phyloP scores from a whole-genome alignment of 768 basidiomycete genomes.

The Agaricus subrufescens region DNA sequence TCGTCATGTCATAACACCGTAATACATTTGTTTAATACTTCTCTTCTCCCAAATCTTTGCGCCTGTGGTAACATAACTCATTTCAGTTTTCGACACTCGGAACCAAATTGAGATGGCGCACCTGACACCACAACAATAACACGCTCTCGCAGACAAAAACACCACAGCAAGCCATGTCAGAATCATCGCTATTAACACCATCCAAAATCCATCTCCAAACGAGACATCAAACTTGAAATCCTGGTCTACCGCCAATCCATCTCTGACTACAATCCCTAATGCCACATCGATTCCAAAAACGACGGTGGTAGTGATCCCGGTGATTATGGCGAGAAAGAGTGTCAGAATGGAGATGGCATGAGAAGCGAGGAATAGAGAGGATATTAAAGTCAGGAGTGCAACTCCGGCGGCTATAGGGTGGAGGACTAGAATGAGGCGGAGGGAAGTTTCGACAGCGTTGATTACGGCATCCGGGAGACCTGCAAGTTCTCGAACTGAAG shows the following conservation, averaged over 20 bases:
- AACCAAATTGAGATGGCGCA: neutral
- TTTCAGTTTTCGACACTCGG: neutral
- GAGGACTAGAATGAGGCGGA: conserved; percentile 56
- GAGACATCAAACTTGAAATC: conserved; percentile 37
- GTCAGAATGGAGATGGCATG: conserved; percentile 51
- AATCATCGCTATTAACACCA: conserved; percentile 53
- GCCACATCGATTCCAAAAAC: conserved; percentile 62
- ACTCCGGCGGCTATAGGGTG: conserved; percentile 65
- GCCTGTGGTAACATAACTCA: neutral
- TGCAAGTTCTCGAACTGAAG: conserved; percentile 32
- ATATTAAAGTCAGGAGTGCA: conserved; percentile 46
- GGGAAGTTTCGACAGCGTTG: conserved; percentile 40
- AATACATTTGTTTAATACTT: neutral
- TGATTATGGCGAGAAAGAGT: conserved; percentile 52
- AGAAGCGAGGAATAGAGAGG: conserved; percentile 56
- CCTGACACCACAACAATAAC: conserved; percentile 65
- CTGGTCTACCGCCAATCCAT: conserved; percentile 34
- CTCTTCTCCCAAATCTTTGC: neutral
- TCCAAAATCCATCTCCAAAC: conserved; percentile 72
- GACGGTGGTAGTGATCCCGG: conserved; percentile 48
- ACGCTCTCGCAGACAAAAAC: conserved; percentile 57
- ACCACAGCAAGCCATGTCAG: conserved; percentile 59
- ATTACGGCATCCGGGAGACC: conserved; percentile 42
- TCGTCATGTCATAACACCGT: neutral
- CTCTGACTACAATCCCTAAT: conserved; percentile 47